Evolutionary conservation across 306 rosid genomes (phyloP).

Genomic region (Elaeagnus macrophylla): DNA sequence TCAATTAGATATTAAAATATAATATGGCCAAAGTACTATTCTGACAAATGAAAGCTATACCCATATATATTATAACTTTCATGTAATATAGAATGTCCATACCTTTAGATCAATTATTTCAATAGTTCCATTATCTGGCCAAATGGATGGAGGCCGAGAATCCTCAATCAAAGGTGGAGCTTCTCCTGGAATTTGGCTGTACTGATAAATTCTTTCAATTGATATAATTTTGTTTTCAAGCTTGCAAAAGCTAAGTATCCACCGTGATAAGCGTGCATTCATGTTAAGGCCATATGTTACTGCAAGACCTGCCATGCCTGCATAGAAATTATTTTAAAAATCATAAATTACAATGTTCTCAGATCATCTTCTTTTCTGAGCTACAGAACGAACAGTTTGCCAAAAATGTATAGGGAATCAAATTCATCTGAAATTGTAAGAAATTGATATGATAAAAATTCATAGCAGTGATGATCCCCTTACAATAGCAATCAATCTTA

Average conservation of each 20-base stretch:
- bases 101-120: slow-evolving; percentile 72
- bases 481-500: neutral
- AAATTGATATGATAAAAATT: slow-evolving; percentile 6
- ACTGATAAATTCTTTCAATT: slow-evolving; percentile 89
- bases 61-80: too few species aligned
- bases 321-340: slow-evolving; percentile 19
- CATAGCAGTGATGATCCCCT: neutral
- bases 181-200: slow-evolving; percentile 77
- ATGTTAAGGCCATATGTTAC: slow-evolving; percentile 87
- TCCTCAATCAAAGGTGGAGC: slow-evolving; percentile 66
- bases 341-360: slow-evolving; percentile 16
- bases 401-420: neutral
- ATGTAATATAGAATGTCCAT: slow-evolving; percentile 9
- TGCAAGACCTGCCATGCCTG: slow-evolving; percentile 97
- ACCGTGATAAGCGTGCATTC: slow-evolving; percentile 74
- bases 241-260: slow-evolving; percentile 98
- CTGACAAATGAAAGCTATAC: too few species aligned
- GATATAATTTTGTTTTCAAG: slow-evolving; percentile 96
- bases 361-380: neutral
- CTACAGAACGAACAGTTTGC: too few species aligned
- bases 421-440: neutral
- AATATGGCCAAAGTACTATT: too few species aligned
- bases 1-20: too few species aligned
- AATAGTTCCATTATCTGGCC: slow-evolving; percentile 86
- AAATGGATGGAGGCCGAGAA: slow-evolving; percentile 55